phyloP scores from a whole-genome alignment of 305 asterid species.

The Ajuga reptans region DNA sequence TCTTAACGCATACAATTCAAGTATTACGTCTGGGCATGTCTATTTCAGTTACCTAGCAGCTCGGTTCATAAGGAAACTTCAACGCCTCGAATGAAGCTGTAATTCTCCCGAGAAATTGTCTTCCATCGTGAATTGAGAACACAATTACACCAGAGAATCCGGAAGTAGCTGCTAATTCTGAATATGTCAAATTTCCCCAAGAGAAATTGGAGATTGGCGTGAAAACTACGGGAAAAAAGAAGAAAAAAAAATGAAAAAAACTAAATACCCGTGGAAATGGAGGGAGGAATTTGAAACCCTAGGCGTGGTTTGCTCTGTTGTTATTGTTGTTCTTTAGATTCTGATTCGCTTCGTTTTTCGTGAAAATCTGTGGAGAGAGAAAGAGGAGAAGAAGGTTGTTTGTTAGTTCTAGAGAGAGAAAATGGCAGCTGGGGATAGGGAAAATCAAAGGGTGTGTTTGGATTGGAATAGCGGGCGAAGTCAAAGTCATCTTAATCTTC shows the following conservation, averaged over 20 bases:
- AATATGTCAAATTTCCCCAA: slow-evolving; percentile 20
- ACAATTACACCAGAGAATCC: not conserved
- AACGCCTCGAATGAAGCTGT: slow-evolving; percentile 5
- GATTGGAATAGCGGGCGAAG: slow-evolving; percentile 19
- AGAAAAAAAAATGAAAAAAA: not conserved
- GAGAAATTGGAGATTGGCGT: slow-evolving; percentile 16
- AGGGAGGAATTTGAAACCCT: slow-evolving; percentile 32
- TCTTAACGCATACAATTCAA: not conserved
- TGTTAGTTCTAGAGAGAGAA: slow-evolving; percentile 24
- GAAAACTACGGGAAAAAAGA: slow-evolving; percentile 13
- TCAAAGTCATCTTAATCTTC: not conserved
- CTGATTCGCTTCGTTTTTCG: slow-evolving; percentile 21
- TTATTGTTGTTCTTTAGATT: not conserved
- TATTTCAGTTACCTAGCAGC: slow-evolving; percentile 30
- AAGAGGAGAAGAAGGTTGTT: slow-evolving; percentile 7
- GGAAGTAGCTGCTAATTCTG: slow-evolving; percentile 17
- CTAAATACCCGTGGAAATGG: slow-evolving; percentile 1
- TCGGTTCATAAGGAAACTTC: not conserved
- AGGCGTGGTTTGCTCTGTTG: slow-evolving; percentile 8
- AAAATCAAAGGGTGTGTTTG: slow-evolving; percentile 3
- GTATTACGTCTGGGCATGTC: slow-evolving; percentile 21
- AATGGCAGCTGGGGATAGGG: slow-evolving; percentile 5
- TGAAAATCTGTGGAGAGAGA: slow-evolving; percentile 28
- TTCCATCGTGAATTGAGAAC: slow-evolving; percentile 3
- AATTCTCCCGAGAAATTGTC: slow-evolving; percentile 17